Percentiles rank a stretch among this genome's conserved stretches.
phyloP scores from a whole-genome alignment of 2,329 filamentous ascomycete species.

The Endoconidiophora laricicola region DNA sequence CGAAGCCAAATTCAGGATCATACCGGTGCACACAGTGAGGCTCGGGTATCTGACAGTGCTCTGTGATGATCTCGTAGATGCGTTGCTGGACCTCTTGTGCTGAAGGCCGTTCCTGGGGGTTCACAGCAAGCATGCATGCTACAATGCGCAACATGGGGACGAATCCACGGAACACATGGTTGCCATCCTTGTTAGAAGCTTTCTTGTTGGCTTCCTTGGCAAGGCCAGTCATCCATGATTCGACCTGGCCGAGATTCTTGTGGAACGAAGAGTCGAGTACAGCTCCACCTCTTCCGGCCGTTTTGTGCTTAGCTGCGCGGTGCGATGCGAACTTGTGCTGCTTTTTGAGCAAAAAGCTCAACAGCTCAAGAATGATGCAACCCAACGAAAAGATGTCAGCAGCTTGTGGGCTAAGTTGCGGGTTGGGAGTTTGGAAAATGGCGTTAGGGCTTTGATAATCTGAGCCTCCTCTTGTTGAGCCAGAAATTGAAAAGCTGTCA shows the following conservation, averaged over 20 bases:
- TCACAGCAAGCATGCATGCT: conserved; percentile 35
- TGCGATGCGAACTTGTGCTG: conserved; percentile 49
- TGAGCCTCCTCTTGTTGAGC: conserved; percentile 12
- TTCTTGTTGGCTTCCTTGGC: conserved; percentile 41
- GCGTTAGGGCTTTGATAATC: conserved; percentile 18
- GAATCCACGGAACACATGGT: conserved; percentile 32
- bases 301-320: conserved; percentile 48
- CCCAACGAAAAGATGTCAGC: conserved; percentile 60
- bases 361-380: conserved; percentile 54
- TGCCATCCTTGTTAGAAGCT: conserved; percentile 23
- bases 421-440: conserved; percentile 24
- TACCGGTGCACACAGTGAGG: conserved; percentile 39
- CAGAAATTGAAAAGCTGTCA: conserved; percentile 23
- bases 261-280: conserved; percentile 57
- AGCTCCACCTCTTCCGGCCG: conserved; percentile 38
- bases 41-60: conserved; percentile 29
- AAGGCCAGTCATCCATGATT: conserved; percentile 48
- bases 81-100: conserved; percentile 35
- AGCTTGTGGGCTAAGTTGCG: conserved; percentile 35
- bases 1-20: conserved; percentile 20
- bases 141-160: conserved; percentile 35
- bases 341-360: conserved; percentile 53
- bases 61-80: conserved; percentile 35
- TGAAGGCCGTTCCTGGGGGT: conserved; percentile 35
- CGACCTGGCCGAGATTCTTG: conserved; percentile 50